A percentile compares a stretch with the other conserved stretches of the same genome.
These are phyloP conservation scores for Fusarium vanettenii DNA, from an alignment of 2,329 filamentous ascomycete genomes.

Conservation along the genomic window DNA sequence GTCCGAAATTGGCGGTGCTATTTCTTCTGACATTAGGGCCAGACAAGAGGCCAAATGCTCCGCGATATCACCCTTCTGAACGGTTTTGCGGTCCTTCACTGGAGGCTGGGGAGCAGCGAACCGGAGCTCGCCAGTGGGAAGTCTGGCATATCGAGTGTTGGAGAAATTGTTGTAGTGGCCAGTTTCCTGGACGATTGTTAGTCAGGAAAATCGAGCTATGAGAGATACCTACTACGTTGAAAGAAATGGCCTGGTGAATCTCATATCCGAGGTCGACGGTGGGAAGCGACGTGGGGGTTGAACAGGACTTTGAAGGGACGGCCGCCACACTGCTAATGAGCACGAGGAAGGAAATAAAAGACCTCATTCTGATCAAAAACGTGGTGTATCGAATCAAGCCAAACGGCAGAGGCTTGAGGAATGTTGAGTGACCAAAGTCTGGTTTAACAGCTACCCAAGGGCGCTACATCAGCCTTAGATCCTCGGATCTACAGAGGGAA, in stretches of 20 bases:
- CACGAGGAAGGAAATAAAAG: rapidly evolving
- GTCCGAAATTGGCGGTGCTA: conserved; percentile 57
- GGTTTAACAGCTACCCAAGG: not conserved
- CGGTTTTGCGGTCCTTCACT: not conserved
- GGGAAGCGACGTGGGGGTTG: not conserved
- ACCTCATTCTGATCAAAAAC: not conserved
- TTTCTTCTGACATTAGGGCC: not conserved
- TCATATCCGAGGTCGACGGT: not conserved
- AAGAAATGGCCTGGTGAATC: not conserved
- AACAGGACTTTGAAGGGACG: not conserved
- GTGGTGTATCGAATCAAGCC: not conserved
- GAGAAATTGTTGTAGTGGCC: not conserved
- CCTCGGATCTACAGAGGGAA: not conserved
- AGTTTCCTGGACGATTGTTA: not conserved
- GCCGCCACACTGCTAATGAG: not conserved
- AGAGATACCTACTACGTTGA: not conserved
- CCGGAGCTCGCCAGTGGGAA: not conserved
- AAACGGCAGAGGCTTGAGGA: not conserved
- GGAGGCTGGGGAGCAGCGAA: not conserved
- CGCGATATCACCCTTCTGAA: not conserved
- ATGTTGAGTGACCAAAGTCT: not conserved
- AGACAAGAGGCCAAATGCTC: not conserved
- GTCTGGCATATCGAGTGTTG: not conserved
- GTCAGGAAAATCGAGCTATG: not conserved
- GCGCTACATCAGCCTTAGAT: not conserved